Conservation (phyloP, 306 rosid genomes). For the Vachellia pachyceras region DNA sequence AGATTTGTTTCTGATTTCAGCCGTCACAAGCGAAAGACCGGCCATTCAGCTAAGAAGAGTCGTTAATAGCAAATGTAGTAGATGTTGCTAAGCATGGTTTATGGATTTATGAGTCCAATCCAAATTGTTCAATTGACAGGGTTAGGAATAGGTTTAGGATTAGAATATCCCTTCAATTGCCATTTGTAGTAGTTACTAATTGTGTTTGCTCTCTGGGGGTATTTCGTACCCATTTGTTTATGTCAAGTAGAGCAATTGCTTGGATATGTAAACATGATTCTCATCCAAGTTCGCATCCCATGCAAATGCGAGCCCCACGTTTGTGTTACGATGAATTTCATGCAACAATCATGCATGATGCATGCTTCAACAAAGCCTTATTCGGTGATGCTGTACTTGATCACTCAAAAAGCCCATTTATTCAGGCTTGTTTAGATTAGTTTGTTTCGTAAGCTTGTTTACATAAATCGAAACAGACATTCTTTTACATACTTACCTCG, state of each 20-base stretch:
- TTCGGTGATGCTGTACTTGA: neutral
- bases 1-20: conserved; percentile 98
- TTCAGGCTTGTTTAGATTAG: neutral
- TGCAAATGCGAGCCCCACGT: conserved; percentile 45
- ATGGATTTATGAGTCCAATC: conserved; percentile 44
- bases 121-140: conserved; percentile 65
- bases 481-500: no score
- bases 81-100: conserved; percentile 57
- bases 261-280: conserved; percentile 56
- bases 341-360: conserved; percentile 14
- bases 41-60: conserved; percentile 80
- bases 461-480: no score
- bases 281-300: conserved; percentile 39
- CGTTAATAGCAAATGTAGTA: conserved; percentile 48
- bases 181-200: conserved; percentile 60
- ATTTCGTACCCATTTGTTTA: conserved; percentile 65
- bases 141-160: conserved; percentile 71
- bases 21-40: conserved; percentile 98
- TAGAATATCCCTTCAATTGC: conserved; percentile 78
- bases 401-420: neutral
- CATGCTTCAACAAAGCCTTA: neutral
- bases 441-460: no score
- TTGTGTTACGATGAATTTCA: conserved; percentile 29
- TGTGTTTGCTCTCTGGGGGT: conserved; percentile 62
- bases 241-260: conserved; percentile 78